Conservation (phyloP, 257 asterid species). For the Solanum chiquidenum region DNA sequence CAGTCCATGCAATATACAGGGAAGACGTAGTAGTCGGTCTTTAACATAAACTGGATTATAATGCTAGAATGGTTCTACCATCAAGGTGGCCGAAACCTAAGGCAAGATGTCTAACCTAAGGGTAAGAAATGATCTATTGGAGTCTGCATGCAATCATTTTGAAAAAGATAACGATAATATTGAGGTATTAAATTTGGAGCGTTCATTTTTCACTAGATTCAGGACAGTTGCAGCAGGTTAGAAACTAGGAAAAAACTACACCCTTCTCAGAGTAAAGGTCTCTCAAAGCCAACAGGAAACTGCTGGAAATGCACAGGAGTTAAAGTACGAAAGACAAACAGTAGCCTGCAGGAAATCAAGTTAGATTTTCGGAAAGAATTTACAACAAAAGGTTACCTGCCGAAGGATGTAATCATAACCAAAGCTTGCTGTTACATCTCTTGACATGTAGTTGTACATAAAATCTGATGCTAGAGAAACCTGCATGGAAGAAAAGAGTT, state of each 20-base stretch:
- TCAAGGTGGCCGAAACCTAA: background rate
- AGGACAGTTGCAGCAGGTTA: background rate
- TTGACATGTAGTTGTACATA: conserved; percentile 67
- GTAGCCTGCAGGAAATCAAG: background rate
- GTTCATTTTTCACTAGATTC: background rate
- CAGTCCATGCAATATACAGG: background rate
- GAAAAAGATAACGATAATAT: background rate
- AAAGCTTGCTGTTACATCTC: conserved; percentile 59
- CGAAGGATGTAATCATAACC: conserved; percentile 70
- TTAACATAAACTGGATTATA: background rate
- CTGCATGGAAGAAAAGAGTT: conserved; percentile 16
- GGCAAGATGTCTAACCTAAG: background rate
- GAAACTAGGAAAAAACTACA: background rate
- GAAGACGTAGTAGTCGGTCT: background rate
- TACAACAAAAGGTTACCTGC: conserved; percentile 34
- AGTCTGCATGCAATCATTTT: background rate
- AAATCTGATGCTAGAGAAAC: conserved; percentile 70
- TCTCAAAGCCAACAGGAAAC: background rate
- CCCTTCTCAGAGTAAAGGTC: background rate
- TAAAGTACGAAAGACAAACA: background rate
- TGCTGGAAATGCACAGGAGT: background rate
- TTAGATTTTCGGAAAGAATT: background rate
- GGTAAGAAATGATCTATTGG: background rate
- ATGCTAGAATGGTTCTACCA: background rate
- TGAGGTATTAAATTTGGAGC: background rate